Base-by-base conservation (phyloP, 78 protist genomes). In the Dictyostelium brefeldianum region DNA sequence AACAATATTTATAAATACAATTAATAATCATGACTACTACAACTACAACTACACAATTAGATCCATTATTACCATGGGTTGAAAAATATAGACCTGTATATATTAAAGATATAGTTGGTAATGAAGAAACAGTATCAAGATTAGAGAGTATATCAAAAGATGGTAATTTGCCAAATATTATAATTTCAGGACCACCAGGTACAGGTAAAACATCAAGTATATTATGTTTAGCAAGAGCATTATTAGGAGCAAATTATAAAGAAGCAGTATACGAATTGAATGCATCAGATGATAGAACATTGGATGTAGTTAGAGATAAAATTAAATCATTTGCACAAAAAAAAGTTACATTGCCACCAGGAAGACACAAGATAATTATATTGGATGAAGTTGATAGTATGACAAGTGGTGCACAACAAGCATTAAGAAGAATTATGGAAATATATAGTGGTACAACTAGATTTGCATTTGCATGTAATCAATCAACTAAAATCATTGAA, bases 301-400 rank as follows among this genome's bases (percentile, higher is more conserved):
- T 99, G 20, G 85, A 91, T 5, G 98, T 98, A 4, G 98, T 99
- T 18, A 87, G 99, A 4, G 89, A 78, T 43, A 96, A 95, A 74
- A 96, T 99, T 57, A 98, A 99, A 80, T 46, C 51, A 36, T 99
- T 99, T 62, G 99, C 99, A 15, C 83, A 92, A 47, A 80, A 81
- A 53, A 87, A 87, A 54, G 96, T 89, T 12, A 94, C 89, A 48
- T 57, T 93, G 5, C 96, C 96, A 22, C 89, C 96, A 15, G 96
- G 95, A 1, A 67, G 95, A 62, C 95, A 90, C 91, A 99, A 99
- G 91, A 79, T 99, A 15, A 94, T 99, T 84, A 91, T 99, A 5
- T 96, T 99, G 29, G 99, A 99, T 56, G 99, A 99, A 78, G 99
- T 99, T 4, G 99, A 99, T 96, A 90, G 98, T 22, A 96, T 99